Base-by-base conservation (phyloP, 202 grass and related monocot species). In the Panicum virgatum region DNA sequence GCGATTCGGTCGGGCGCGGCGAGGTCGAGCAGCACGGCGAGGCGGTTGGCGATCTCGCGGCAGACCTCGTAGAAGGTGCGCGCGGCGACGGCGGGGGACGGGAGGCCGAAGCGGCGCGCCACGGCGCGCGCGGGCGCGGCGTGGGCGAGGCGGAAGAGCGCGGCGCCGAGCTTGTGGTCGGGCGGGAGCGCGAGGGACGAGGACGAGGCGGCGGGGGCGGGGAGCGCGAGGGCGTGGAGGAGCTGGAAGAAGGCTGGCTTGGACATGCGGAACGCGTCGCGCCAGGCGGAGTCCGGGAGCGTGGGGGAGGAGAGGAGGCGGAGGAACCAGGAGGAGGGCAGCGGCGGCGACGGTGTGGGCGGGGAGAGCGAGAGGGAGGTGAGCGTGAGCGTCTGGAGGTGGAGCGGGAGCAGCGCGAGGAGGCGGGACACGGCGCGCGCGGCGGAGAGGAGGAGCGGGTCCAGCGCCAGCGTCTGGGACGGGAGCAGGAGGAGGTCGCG, bases 211-310 rank as follows among this genome's bases (percentile, higher is more conserved):
- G 77, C n/a, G 42, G 75, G 20, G 71, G 82, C 66, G 44, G 87
- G 61, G 69, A 89, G 81, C 3, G 78, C 85, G 70, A 95, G 93
- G 69, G 85, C 77, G 45, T 88, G 88, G 50, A 98, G 90, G 72
- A 98, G 92, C 25, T 59, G 72, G 44, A 83, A 89, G 85, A 98
- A 95, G 5, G 90, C 65, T 8, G 86, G 80, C 40, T 79, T 80
- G 75, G 96, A 90, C 86, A 98, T 87, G 86, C 81, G 88, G 67
- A 98, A 98, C 12, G 84, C 86, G 75, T 93, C 90, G 61, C 80
- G 75, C 90, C 91, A 93, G 53, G 84, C 80, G 74, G 86, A 19
- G 53, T 90, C 86, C n/a, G 88, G 86, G 30, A 84, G 45, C 15
- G 84, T 43, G 0, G 62, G 50, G 29, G 75, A 56, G 38, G 84